Evolutionary conservation across 2,329 filamentous ascomycete species (phyloP).

Genomic region (Fusarium paranaense): DNA sequence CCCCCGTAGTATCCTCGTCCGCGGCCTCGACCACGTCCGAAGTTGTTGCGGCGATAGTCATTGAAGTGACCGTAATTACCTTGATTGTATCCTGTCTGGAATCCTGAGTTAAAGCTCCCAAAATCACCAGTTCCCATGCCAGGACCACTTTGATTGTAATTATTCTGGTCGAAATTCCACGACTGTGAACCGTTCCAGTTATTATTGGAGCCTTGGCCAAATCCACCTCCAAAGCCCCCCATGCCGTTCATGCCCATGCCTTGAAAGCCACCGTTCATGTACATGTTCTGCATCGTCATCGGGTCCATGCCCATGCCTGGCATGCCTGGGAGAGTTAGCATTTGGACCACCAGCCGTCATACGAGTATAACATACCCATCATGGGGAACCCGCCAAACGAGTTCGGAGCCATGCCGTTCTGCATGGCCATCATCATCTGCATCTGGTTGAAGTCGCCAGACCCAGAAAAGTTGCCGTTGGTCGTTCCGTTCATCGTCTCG

Average conservation of each 20-base stretch:
- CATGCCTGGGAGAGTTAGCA: constrained; percentile 70
- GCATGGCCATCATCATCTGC: constrained; percentile 84
- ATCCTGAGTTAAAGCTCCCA: constrained; percentile 82
- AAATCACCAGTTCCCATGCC: constrained; percentile 84
- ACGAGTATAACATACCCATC: constrained; percentile 78
- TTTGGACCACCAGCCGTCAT: not conserved
- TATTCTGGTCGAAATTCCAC: constrained; percentile 89
- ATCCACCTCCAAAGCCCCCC: constrained; percentile 78
- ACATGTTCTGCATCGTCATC: constrained; percentile 79
- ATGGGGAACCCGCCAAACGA: constrained; percentile 74
- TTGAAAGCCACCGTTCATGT: constrained; percentile 83
- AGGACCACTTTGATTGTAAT: constrained; percentile 88
- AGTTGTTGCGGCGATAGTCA: constrained; percentile 79
- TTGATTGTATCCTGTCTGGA: constrained; percentile 82
- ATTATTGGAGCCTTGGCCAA: constrained; percentile 74
- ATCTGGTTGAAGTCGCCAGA: constrained; percentile 79
- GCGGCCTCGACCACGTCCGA: constrained; percentile 74
- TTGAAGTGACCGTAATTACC: constrained; percentile 87
- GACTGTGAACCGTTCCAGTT: constrained; percentile 85
- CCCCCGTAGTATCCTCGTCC: constrained; percentile 71
- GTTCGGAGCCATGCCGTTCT: constrained; percentile 71
- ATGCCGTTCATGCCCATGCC: constrained; percentile 84
- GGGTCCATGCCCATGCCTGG: constrained; percentile 87
- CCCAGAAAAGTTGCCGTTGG: constrained; percentile 70
- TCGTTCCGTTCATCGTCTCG: constrained; percentile 56